A percentile compares a stretch with the other conserved stretches of the same genome.
Evolutionary conservation across 108 stramenopile genomes (phyloP).

Genomic region (Conticribra weissflogii): DNA sequence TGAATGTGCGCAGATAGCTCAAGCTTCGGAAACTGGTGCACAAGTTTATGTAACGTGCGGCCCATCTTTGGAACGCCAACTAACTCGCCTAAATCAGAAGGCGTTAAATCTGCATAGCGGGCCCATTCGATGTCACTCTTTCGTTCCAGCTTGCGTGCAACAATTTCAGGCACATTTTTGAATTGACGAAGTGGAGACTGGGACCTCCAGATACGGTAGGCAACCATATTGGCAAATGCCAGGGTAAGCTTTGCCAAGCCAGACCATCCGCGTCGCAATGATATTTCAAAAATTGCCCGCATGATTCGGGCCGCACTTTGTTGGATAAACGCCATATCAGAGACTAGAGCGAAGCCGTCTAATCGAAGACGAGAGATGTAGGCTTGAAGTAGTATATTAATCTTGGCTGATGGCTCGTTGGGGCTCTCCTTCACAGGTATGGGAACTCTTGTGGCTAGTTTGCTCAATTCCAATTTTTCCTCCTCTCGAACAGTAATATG

Average conservation of each 20-base stretch:
- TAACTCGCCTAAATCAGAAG: slow-evolving; percentile 97
- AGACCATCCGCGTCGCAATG: slow-evolving; percentile 94
- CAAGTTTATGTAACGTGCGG: slow-evolving; percentile 93
- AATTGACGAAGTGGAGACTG: slow-evolving; percentile 98
- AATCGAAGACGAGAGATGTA: slow-evolving; percentile 97
- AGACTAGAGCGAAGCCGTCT: slow-evolving; percentile 97
- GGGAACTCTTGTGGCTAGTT: slow-evolving; percentile 95
- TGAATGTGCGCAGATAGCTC: slow-evolving; percentile 95
- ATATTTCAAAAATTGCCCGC: slow-evolving; percentile 97
- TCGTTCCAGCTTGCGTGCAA: slow-evolving; percentile 94
- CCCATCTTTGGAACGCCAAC: slow-evolving; percentile 99
- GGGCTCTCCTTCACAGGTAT: slow-evolving; percentile 98
- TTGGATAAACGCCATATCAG: slow-evolving; percentile 99
- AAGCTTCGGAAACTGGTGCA: slow-evolving; percentile 95
- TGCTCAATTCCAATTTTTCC: slow-evolving; percentile 96
- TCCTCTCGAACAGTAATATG: slow-evolving; percentile 97
- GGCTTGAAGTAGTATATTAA: slow-evolving; percentile 98
- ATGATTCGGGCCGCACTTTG: slow-evolving; percentile 97
- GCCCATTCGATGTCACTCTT: slow-evolving; percentile 97
- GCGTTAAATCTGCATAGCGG: slow-evolving; percentile 91
- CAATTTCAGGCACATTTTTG: slow-evolving; percentile 89
- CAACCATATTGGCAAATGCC: slow-evolving; percentile 95
- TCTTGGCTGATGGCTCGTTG: slow-evolving; percentile 93
- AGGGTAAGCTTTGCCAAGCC: slow-evolving; percentile 89
- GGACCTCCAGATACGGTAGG: slow-evolving; percentile 92